Evolutionary conservation across 2,329 filamentous ascomycete genomes (phyloP), one percentile per base, ranked within the genome.

Genomic region (Xylariaceae sp.): DNA sequence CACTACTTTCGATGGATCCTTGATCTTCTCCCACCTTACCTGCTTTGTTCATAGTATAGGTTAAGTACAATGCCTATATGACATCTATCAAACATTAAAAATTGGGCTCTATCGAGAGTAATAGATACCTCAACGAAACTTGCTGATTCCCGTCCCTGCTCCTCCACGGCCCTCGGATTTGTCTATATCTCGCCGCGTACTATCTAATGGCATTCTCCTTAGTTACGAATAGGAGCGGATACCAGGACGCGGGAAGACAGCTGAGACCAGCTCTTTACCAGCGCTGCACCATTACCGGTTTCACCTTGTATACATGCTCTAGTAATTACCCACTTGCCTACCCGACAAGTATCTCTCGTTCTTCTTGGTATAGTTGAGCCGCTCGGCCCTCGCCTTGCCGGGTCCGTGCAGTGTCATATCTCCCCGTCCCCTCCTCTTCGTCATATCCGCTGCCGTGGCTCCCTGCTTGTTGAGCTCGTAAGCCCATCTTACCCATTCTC

Each of bases 161-260:
- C 55, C 57, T 32, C 57, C 57, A 54, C 32, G 57, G 57, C 43
- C 19, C 52, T 48, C 55, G 57, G 57, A 47, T 44, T 19, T 50
- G 6, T 30, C 19, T 53, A 39, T 31, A 34, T 50, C 19, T 44
- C 41, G 27, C 47, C 47, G 47, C 34, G 48, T 52, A 35, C 31
- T n/a, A n/a, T n/a, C n/a, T 45, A 45, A 45, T 19, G 19, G 32
- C 40, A 43, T 37, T 34, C 34, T 56, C 42, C 46, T 39, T 40
- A 35, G 44, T 39, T 47, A 56, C 51, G 43, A 46, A 37, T 47
- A 41, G 11, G 45, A 49, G 41, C 8, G 12, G 37, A 49, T 43
- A 55, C 47, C 11, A 44, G 35, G 39, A 50, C 19, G 26, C 19
- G 31, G 12, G 39, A 41, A 39, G 12, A 40, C 35, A 40, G 29